Evolutionary conservation across 176 grass and related monocot genomes (phyloP), one percentile per base, ranked within the genome.

Genomic region (Phragmites australis): DNA sequence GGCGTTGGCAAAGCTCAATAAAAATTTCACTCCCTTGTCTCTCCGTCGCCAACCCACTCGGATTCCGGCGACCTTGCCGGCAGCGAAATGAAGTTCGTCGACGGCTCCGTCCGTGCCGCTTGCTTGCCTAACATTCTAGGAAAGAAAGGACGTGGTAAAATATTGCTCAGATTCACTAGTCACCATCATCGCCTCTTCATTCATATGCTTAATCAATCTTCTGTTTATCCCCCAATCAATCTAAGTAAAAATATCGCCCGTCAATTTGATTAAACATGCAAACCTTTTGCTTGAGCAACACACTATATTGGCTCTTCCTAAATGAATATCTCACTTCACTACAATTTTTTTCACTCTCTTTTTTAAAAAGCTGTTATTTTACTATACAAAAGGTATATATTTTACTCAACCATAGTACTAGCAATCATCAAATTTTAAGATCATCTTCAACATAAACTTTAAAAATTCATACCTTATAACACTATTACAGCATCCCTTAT

Each of bases 361-460:
- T 47, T 45, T 45, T 0, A 54, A 25, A 34, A 62, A 21, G 22
- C 0, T 29, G 29, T 2, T 16, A 1, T 34, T 40, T 66, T 32
- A 26, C 44, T 39, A 6, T 39, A 37, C 15, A 23, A 52, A 65
- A 79, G 53, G n/a, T 25, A n/a, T 3, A 0, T 30, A 46, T 63
- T 22, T 48, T 14, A 77, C 18, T 62, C 40, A 6, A 32, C 29
- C 3, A 51, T 2, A 50, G 6, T 41, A 66, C 19, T 82, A 32
- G 46, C 61, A 26, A 48, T 80, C 16, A 54, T 68, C 48, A 9
- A 68, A 71, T 58, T n/a, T n/a, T n/a, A n/a, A n/a, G n/a, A n/a
- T n/a, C n/a, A n/a, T n/a, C n/a, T n/a, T n/a, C n/a, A n/a, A n/a
- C n/a, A n/a, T n/a, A n/a, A n/a, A n/a, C n/a, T n/a, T n/a, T n/a